phyloP scores from a whole-genome alignment of 495 filamentous ascomycete species.

The Penicillium psychrofluorescens region DNA sequence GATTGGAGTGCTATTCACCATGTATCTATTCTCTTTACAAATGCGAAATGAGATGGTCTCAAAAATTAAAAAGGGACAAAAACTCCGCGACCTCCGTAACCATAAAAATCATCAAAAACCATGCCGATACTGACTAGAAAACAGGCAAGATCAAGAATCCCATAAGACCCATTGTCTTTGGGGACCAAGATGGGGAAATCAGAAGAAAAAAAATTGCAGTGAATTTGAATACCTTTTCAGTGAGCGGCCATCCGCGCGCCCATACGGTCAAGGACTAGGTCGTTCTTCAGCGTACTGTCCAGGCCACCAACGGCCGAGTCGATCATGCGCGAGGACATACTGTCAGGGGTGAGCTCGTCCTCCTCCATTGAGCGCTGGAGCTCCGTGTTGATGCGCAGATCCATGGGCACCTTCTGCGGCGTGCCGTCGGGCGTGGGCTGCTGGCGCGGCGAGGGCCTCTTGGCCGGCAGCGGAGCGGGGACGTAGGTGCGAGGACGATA shows the following conservation, averaged over 20 bases:
- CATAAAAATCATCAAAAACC: background rate
- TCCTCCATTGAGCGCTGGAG: slow-evolving; percentile 31
- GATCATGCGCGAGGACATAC: slow-evolving; percentile 59
- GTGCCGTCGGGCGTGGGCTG: slow-evolving; percentile 20
- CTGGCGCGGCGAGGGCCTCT: slow-evolving; percentile 15
- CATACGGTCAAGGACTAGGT: slow-evolving; percentile 38
- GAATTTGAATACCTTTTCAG: slow-evolving; percentile 4
- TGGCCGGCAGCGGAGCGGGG: slow-evolving; percentile 23
- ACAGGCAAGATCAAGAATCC: background rate
- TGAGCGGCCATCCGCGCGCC: slow-evolving; percentile 28
- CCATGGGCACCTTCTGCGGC: slow-evolving; percentile 30
- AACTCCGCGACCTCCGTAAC: background rate
- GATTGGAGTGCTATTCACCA: no score
- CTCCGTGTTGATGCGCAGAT: slow-evolving; percentile 40
- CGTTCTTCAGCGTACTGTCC: slow-evolving; percentile 32
- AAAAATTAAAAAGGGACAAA: no score
- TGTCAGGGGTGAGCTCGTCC: slow-evolving; percentile 56
- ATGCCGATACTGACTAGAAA: background rate
- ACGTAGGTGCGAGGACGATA: slow-evolving; percentile 35
- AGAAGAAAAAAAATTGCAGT: slow-evolving; percentile 4
- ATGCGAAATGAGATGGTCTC: no score
- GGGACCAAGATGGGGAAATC: background rate
- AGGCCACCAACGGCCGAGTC: slow-evolving; percentile 44
- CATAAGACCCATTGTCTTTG: background rate
- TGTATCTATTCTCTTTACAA: no score